These are phyloP conservation scores for Cryptococcus sp. DNA, from an alignment of 1,284 basidiomycete species.

Conservation along the genomic window DNA sequence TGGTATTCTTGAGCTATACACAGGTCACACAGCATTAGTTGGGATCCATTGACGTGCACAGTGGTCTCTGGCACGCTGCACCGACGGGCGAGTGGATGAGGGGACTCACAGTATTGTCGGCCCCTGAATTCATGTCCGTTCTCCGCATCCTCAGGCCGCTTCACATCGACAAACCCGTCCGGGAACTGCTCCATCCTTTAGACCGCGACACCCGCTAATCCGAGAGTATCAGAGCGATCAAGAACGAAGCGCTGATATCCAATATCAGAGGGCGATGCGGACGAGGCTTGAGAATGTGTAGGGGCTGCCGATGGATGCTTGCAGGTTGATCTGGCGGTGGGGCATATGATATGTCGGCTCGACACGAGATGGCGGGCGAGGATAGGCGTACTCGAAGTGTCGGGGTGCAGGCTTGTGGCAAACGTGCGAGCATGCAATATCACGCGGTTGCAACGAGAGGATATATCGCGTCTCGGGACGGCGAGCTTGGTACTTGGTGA, in stretches of 20 bases:
- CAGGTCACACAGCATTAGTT: not conserved
- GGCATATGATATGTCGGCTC: not conserved
- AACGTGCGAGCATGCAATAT: not conserved
- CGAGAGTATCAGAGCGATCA: not conserved
- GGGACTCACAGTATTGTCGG: conserved; percentile 22
- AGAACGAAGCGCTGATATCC: not conserved
- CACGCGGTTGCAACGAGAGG: not conserved
- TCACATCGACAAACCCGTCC: conserved; percentile 27
- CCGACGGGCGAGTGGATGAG: not conserved
- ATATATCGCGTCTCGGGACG: not conserved
- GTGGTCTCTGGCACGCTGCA: not conserved
- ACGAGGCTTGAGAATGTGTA: too few relatives aligned
- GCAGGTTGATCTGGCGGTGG: not conserved
- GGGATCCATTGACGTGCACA: not conserved
- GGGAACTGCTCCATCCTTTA: conserved; percentile 19
- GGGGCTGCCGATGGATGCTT: not conserved
- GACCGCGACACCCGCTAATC: not conserved
- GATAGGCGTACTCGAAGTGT: not conserved
- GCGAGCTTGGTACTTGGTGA: not conserved
- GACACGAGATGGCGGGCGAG: not conserved
- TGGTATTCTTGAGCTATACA: conserved; percentile 18
- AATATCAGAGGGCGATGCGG: not conserved
- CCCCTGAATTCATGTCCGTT: conserved; percentile 11
- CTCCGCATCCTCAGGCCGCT: conserved; percentile 18
- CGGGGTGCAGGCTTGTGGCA: too few relatives aligned